Conservation (phyloP, 352 stramenopile genomes). For the Phytophthora kernoviae region DNA sequence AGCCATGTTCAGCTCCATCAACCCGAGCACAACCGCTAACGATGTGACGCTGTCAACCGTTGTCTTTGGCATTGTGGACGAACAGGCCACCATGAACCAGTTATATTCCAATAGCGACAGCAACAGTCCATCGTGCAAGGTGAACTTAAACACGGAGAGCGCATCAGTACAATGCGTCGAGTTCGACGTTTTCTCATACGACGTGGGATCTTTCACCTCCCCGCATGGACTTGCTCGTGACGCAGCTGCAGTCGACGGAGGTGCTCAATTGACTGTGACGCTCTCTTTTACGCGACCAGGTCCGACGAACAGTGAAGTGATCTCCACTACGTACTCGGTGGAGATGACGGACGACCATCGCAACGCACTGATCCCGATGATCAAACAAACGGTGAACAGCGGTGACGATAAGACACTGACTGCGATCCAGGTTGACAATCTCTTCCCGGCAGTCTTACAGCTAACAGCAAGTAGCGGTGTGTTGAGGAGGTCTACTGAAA, state of each 20-base stretch:
- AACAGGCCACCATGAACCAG: constrained; percentile 73
- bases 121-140: constrained; percentile 70
- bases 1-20: constrained; percentile 87
- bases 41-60: constrained; percentile 65
- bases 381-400: constrained; percentile 58
- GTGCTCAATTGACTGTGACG: constrained; percentile 71
- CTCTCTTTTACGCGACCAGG: constrained; percentile 75
- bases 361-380: constrained; percentile 73
- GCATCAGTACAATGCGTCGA: constrained; percentile 79
- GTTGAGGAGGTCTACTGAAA: constrained; percentile 51
- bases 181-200: constrained; percentile 76
- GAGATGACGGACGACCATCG: constrained; percentile 62
- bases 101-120: constrained; percentile 78
- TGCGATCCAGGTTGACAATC: constrained; percentile 51
- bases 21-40: constrained; percentile 80
- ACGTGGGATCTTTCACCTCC: constrained; percentile 80
- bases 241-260: constrained; percentile 71
- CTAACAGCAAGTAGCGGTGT: constrained; percentile 71
- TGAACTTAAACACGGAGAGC: constrained; percentile 67
- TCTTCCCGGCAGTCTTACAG: constrained; percentile 75
- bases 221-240: constrained; percentile 69
- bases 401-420: constrained; percentile 31
- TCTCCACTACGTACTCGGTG: constrained; percentile 57
- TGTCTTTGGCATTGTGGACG: constrained; percentile 75
- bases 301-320: constrained; percentile 59